Conservation (phyloP, 2,329 filamentous ascomycete genomes). For the Stagonosporopsis chrysanthemi region DNA sequence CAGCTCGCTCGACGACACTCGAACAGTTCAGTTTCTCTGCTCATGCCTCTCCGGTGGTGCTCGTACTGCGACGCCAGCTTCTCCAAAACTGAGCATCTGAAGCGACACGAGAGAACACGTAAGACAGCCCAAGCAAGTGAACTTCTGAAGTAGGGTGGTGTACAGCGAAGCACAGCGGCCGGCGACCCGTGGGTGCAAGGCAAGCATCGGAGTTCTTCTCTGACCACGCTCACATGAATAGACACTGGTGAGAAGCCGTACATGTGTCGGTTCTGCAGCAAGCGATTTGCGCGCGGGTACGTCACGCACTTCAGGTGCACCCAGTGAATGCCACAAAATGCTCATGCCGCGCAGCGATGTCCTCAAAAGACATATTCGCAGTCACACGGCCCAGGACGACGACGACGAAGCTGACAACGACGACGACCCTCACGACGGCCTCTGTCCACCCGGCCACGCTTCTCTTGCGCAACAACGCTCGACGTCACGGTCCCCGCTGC, state of each 20-base stretch:
- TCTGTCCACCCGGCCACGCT: background rate
- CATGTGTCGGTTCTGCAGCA: background rate
- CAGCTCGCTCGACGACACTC: background rate
- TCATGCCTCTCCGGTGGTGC: background rate
- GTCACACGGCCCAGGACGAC: background rate
- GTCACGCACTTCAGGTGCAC: background rate
- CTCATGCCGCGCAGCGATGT: background rate
- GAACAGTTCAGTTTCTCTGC: background rate
- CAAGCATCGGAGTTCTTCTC: background rate
- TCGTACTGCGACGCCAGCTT: conserved; percentile 1
- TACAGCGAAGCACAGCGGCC: background rate
- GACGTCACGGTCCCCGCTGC: background rate
- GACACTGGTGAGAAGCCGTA: conserved; percentile 1
- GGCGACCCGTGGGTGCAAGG: background rate
- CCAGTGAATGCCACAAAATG: background rate
- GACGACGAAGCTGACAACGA: background rate
- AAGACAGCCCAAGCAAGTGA: background rate
- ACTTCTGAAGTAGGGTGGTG: no score
- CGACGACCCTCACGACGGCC: no score
- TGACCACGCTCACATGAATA: conserved; percentile 3
- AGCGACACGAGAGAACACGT: conserved; percentile 5
- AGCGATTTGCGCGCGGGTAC: background rate
- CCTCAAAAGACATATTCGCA: conserved; percentile 1
- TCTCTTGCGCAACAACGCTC: background rate
- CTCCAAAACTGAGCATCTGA: background rate